Conservation (phyloP, 2,329 filamentous ascomycete species). For the Cladosporium sp. region DNA sequence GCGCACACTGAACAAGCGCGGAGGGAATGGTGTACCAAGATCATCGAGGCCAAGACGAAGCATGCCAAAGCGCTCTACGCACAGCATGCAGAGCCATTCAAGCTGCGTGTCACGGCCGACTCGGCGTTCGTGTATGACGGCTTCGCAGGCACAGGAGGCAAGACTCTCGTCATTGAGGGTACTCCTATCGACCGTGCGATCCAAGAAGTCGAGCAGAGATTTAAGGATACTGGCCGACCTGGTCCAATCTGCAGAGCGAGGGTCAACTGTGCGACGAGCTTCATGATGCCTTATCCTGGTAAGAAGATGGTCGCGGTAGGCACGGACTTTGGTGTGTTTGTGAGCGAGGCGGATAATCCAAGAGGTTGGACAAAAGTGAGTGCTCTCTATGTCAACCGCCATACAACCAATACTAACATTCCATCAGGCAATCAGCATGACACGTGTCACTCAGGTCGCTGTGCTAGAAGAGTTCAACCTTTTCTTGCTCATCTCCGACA, state of each 20-base stretch:
- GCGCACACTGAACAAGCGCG: slow-evolving; percentile 71
- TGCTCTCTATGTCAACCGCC: slow-evolving; percentile 14
- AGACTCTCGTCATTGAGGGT: slow-evolving; percentile 75
- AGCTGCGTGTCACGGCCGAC: slow-evolving; percentile 85
- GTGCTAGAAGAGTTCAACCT: slow-evolving; percentile 94
- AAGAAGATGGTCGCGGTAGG: slow-evolving; percentile 89
- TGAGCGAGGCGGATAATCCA: slow-evolving; percentile 82
- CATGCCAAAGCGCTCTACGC: slow-evolving; percentile 84
- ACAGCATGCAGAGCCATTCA: slow-evolving; percentile 94
- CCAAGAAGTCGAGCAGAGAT: slow-evolving; percentile 75
- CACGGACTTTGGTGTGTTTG: slow-evolving; percentile 89
- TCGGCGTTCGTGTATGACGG: slow-evolving; percentile 80
- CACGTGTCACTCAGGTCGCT: slow-evolving; percentile 82
- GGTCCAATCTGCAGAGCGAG: slow-evolving; percentile 75
- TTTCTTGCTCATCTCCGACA: slow-evolving; percentile 86
- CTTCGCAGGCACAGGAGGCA: slow-evolving; percentile 44
- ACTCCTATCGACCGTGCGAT: slow-evolving; percentile 91
- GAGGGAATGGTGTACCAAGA: slow-evolving; percentile 86
- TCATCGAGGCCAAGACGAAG: slow-evolving; percentile 89
- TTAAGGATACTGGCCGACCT: slow-evolving; percentile 62
- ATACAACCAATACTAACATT: slow-evolving; percentile 6
- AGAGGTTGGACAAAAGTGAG: slow-evolving; percentile 85
- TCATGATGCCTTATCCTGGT: slow-evolving; percentile 67
- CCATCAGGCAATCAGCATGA: slow-evolving; percentile 66
- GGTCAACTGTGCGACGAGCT: slow-evolving; percentile 91